Evolutionary conservation across 177 flowering plant species (phyloP), one percentile per base, ranked within the genome.

Genomic region (Telopea speciosissima): DNA sequence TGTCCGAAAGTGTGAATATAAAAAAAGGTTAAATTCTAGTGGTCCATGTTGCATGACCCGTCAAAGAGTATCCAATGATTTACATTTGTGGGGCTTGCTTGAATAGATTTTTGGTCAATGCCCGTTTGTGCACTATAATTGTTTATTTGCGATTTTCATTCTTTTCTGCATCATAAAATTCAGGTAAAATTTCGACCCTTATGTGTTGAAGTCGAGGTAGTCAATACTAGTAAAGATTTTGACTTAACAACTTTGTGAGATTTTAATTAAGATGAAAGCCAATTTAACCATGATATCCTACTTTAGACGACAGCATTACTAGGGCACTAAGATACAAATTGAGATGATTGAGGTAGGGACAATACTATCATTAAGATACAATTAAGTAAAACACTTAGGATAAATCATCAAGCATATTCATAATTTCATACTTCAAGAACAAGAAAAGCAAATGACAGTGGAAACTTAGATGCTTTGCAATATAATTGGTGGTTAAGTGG

Each of bases 401-500:
- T 67, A 72, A 66, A 67, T 69, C 63, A 49, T 65, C 62, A 52
- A 72, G 78, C 81, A 80, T 72, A 75, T 78, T 67, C 78, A 80
- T 2, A 28, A 28, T 28, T 28, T 71, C n/a, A 67, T 24, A 64
- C 71, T 25, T 75, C 70, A 74, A 69, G 63, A 63, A 28, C 4
- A 79, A 69, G 61, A 63, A 80, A 75, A 70, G 73, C 66, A 71
- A 31, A 40, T 45, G 67, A 68, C 71, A 80, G 74, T 75, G 83
- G 84, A 36, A 36, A 77, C 33, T 68, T 65, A 63, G 76, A 67
- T 79, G 77, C 81, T 73, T 76, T 77, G 72, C 54, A 62, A 72
- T 77, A 25, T 80, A 74, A 84, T 80, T 79, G 83, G 80, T 42
- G 62, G 74, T 36, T 77, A 71, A 77, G 77, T 75, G 75, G 79